Base-by-base conservation (phyloP, 345 rosid genomes). In the Syzygium jambos region DNA sequence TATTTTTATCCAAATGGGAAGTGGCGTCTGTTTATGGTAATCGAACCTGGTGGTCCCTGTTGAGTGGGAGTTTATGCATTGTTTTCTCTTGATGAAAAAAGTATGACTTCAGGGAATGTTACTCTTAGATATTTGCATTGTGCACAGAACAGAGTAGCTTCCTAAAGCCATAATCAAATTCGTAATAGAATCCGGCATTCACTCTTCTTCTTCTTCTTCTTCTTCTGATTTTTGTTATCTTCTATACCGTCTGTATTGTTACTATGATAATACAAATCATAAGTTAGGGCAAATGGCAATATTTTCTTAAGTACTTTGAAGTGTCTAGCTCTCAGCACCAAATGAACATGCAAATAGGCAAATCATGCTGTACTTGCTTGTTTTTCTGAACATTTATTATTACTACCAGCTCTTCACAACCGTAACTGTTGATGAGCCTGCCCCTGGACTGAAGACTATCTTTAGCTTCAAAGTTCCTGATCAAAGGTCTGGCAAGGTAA, bases 401-500 rank as follows among this genome's bases (percentile, higher is more conserved):
- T 87, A 49, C 82, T 29, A 15, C 89, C 92, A 97, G 99, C 94
- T 97, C 23, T 88, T 92, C 54, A 91, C 98, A 85, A 96, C 99
- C 41, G 89, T 96, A n/a, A 96, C 97, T 0, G 89, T 95, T 87
- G 94, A 96, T 93, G 96, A 97, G 91, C 94, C 97, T 91, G 95
- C 98, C 77, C 99, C 98, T 55, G 99, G 99, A 57, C 86, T 95
- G 90, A 97, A 94, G 95, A 61, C 98, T 27, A 96, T 96, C 89
- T 88, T 96, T 80, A 96, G 94, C 94, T 94, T 95, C 93, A 95
- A 86, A 88, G 93, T 90, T 84, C 99, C 99, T 87, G 99, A 97
- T 91, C 98, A 95, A 88, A 95, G 97, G 90, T 97, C 99, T 61
- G 99, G 98, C 90, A 97, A 95, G 98, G 99, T 96, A 89, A 87